Percentiles rank a stretch among this genome's conserved stretches.
phyloP scores from a whole-genome alignment of 352 stramenopile species.

The Paralagenidium karlingii region DNA sequence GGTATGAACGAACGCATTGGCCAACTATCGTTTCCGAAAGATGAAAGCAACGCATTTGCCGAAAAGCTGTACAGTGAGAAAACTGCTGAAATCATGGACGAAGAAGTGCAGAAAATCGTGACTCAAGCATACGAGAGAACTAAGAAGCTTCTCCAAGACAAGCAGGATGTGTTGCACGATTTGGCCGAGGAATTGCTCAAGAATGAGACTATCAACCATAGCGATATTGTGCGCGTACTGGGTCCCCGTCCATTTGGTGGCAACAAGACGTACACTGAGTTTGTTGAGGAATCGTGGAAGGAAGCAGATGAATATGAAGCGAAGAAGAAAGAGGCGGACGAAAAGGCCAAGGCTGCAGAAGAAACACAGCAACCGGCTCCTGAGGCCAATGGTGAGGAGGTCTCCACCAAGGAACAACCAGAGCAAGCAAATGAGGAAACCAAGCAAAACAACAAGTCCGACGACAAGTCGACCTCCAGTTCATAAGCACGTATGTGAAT shows the following conservation, averaged over 20 bases:
- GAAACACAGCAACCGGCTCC: conserved; percentile 9
- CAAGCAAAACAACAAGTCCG: conserved; percentile 10
- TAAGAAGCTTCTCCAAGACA: conserved; percentile 89
- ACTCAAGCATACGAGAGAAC: conserved; percentile 94
- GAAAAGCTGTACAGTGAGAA: conserved; percentile 97
- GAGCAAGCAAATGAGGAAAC: conserved; percentile 12
- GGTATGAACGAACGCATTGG: conserved; percentile 97
- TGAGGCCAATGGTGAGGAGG: conserved; percentile 8
- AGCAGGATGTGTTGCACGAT: conserved; percentile 87
- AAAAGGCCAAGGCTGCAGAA: conserved; percentile 1
- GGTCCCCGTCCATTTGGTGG: conserved; percentile 89
- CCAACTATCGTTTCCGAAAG: conserved; percentile 93
- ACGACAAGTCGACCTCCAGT: conserved; percentile 11
- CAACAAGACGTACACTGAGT: conserved; percentile 96
- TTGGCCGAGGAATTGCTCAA: conserved; percentile 93
- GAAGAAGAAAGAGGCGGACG: conserved; percentile 31
- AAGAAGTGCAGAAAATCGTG: conserved; percentile 97
- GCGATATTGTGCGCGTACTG: conserved; percentile 93
- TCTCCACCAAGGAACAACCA: conserved; percentile 7
- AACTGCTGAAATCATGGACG: conserved; percentile 97
- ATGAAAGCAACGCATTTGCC: conserved; percentile 67
- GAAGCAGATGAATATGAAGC: conserved; percentile 72
- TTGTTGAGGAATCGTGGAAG: conserved; percentile 83
- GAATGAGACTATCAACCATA: conserved; percentile 99
- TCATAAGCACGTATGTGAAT: too few species aligned